Conservation (phyloP, 169 alveolate genomes). For the Cryptosporidium sp. region DNA sequence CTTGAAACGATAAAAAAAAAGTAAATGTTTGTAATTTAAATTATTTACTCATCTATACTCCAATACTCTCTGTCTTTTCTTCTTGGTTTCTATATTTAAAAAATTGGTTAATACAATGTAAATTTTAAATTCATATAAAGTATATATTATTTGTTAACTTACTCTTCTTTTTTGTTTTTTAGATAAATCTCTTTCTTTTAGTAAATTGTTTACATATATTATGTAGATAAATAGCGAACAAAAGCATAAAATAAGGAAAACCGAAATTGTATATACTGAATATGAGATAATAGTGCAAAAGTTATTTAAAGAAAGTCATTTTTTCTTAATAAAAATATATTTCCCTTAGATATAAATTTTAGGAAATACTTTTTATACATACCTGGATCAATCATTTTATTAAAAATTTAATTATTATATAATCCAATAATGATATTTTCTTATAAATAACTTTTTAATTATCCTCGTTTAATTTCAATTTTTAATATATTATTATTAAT, state of each 20-base stretch:
- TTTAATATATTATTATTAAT: not conserved
- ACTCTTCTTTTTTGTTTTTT: slow-evolving; percentile 47
- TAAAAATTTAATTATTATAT: not conserved
- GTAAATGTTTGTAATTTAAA: not conserved
- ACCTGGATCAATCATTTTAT: slow-evolving; percentile 57
- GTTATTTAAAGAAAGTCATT: not conserved
- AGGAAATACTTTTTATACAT: not conserved
- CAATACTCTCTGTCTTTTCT: slow-evolving; percentile 69
- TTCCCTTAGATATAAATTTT: not conserved
- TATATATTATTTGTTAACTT: slow-evolving; percentile 10
- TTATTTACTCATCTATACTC: slow-evolving; percentile 60
- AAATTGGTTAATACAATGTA: not conserved
- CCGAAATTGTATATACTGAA: slow-evolving; percentile 45
- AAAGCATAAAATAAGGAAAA: slow-evolving; percentile 31
- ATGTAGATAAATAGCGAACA: slow-evolving; percentile 29
- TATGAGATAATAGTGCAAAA: not conserved
- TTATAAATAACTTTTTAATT: not conserved
- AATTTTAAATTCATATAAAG: not conserved
- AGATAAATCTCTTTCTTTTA: slow-evolving; percentile 20
- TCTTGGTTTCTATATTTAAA: slow-evolving; percentile 55
- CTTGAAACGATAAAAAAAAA: too few species aligned
- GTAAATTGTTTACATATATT: slow-evolving; percentile 48
- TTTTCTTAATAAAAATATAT: too few species aligned
- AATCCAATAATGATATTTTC: not conserved
- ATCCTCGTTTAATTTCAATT: not conserved